Percentiles rank a stretch among this genome's conserved stretches.
phyloP scores from a whole-genome alignment of 2,329 filamentous ascomycete genomes.

The Paecilomyces sp. region DNA sequence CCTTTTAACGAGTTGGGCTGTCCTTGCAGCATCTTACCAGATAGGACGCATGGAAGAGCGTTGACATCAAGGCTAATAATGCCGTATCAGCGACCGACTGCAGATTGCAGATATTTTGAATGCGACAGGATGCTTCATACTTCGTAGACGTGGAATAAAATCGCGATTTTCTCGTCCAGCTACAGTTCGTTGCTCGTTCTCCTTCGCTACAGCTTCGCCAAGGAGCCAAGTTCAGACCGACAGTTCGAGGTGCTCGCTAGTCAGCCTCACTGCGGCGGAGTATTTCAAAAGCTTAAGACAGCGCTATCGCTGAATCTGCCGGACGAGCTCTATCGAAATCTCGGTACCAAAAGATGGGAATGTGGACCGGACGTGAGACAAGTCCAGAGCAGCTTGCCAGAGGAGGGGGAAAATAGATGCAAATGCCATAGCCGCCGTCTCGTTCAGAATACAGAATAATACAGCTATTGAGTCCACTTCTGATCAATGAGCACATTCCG shows the following conservation, averaged over 20 bases:
- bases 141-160: neutral
- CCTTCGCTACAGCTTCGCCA: neutral
- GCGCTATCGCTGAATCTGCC: neutral
- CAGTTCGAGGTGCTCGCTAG: neutral
- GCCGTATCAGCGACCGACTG: neutral
- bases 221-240: neutral
- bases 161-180: neutral
- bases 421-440: neutral
- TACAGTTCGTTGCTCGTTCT: neutral
- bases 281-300: neutral
- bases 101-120: neutral
- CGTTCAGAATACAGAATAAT: neutral
- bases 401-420: neutral
- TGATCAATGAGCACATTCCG: neutral
- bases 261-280: neutral
- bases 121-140: neutral
- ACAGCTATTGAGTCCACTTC: neutral
- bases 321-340: neutral
- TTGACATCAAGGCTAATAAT: neutral
- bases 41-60: neutral
- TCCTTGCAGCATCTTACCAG: neutral
- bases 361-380: neutral
- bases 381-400: neutral
- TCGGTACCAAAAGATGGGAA: neutral
- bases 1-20: neutral